Conservation (phyloP, 163 green algal species). For the Chloromonas sp. region DNA sequence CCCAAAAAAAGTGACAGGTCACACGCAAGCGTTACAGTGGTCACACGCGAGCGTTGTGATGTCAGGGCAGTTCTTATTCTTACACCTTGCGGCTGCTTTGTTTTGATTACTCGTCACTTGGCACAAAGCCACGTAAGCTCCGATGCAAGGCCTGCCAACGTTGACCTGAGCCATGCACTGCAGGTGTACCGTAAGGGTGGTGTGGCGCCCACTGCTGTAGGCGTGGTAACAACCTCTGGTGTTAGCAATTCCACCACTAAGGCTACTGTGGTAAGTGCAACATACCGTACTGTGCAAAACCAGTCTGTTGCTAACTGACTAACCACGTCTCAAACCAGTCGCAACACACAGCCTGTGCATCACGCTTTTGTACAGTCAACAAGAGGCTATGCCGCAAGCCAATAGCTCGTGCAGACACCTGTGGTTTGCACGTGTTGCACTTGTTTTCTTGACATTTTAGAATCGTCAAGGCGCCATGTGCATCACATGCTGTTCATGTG, state of each 20-base stretch:
- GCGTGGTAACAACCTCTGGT: background rate
- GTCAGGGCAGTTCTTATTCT: background rate
- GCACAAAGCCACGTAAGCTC: background rate
- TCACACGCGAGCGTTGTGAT: background rate
- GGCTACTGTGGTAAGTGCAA: background rate
- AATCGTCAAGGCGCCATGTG: background rate
- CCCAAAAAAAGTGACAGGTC: background rate
- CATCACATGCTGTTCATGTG: background rate
- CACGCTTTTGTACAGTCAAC: background rate
- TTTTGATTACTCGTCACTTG: background rate
- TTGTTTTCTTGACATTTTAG: background rate
- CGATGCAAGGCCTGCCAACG: conserved; percentile 5
- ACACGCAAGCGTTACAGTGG: background rate
- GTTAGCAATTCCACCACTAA: too few species aligned
- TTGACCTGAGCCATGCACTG: conserved; percentile 7
- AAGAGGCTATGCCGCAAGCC: background rate
- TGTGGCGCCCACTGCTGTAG: background rate
- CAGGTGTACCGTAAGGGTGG: background rate
- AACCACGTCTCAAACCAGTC: background rate
- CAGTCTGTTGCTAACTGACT: background rate
- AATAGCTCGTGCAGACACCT: background rate
- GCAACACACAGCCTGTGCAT: background rate
- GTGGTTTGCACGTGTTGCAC: background rate
- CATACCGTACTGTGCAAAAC: background rate
- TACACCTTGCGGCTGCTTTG: background rate